Base-by-base conservation (phyloP, 305 asterid genomes). In the Fraxinus platypoda region DNA sequence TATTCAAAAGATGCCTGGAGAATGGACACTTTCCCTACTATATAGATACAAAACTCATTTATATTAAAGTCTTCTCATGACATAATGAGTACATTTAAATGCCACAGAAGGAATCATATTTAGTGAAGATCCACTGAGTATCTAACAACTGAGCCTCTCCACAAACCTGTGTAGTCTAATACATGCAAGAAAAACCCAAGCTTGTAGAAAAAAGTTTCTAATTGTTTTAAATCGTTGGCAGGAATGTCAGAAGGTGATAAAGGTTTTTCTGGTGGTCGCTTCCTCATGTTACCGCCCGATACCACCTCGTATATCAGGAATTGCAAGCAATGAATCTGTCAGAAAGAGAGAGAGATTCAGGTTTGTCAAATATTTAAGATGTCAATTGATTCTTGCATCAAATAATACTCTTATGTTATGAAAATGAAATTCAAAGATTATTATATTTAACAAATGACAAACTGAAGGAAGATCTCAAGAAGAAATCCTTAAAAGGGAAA, bases 201-300 rank as follows among this genome's bases (percentile, higher is more conserved):
- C 93, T 96, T 96, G 97, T 96, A 96, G 91, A 96, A 96, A 91
- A 96, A 96, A 34, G 97, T 88, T 84, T 96, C 98, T 66, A 96
- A 90, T 88, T 96, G 99, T 85, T 96, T 96, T 84, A 96, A 89
- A 85, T 96, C 99, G 88, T 90, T 93, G 84, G 87, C 92, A 38
- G 98, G 98, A 87, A 96, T 96, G 66, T 96, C 99, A 76, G 98
- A 96, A n/a, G n/a, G n/a, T n/a, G n/a, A n/a, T n/a, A n/a, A n/a
- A n/a, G n/a, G n/a, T n/a, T n/a, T n/a, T n/a, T n/a, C n/a, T n/a
- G n/a, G n/a, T n/a, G n/a, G n/a, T n/a, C n/a, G 95, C 89, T 89
- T 96, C 91, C 98, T 91, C 98, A 94, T 90, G 88, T 96, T 93
- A 85, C 99, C 99, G 77, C 99, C 99, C 3, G 99, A 96, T 54